phyloP scores from a whole-genome alignment of 495 filamentous ascomycete species.

The Aspergillus baeticus region DNA sequence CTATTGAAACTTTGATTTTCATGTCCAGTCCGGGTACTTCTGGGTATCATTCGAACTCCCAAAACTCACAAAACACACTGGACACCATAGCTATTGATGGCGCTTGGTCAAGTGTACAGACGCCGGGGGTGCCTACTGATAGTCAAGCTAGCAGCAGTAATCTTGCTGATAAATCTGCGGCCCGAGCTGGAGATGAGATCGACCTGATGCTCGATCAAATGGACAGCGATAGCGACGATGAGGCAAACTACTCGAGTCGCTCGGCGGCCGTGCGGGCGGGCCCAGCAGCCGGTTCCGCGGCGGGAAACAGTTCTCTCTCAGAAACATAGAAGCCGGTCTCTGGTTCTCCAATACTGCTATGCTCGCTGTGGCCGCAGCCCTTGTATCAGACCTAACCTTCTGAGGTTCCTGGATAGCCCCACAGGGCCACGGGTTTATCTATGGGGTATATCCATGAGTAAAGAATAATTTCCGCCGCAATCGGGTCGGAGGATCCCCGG shows the following conservation, averaged over 20 bases:
- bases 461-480: background rate
- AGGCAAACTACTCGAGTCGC: slow-evolving; percentile 20
- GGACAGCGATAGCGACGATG: slow-evolving; percentile 46
- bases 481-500: background rate
- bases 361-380: background rate
- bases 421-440: background rate
- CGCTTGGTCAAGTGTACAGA: slow-evolving; percentile 27
- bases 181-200: slow-evolving; percentile 47
- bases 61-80: slow-evolving; percentile 24
- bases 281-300: background rate
- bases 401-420: background rate
- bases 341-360: background rate
- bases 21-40: slow-evolving; percentile 86
- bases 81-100: slow-evolving; percentile 22
- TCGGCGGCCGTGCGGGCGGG: background rate
- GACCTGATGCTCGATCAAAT: slow-evolving; percentile 54
- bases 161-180: slow-evolving; percentile 26
- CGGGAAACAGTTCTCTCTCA: background rate
- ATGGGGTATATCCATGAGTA: background rate
- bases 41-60: slow-evolving; percentile 43
- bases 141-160: slow-evolving; percentile 6
- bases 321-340: background rate
- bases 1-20: slow-evolving; percentile 82
- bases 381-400: no score
- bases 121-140: slow-evolving; percentile 8